Percentiles rank a stretch among this genome's conserved stretches.
phyloP scores from a whole-genome alignment of 2,329 filamentous ascomycete genomes.

The Pleurostoma richardsiae region DNA sequence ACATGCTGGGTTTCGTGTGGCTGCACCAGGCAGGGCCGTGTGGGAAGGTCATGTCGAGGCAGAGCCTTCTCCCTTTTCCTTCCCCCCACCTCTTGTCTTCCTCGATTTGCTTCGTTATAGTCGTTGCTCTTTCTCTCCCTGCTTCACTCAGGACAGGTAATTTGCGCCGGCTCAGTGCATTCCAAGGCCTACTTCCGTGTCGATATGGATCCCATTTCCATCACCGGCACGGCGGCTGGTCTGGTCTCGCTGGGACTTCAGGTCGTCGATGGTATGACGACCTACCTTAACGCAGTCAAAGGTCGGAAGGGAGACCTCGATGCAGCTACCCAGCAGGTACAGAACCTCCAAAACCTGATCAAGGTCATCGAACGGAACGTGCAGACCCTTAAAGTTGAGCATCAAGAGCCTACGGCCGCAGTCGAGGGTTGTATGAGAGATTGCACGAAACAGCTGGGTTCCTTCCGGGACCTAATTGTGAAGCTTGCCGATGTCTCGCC shows the following conservation, averaged over 20 bases:
- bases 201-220: conserved; percentile 7
- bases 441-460: background rate
- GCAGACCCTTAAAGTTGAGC: background rate
- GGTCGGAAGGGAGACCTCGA: conserved; percentile 1
- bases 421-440: background rate
- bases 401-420: background rate
- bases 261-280: conserved; percentile 6
- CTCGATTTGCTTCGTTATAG: too few species aligned
- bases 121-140: too few species aligned
- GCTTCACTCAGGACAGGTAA: too few species aligned
- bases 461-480: background rate
- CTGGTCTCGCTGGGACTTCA: conserved; percentile 11
- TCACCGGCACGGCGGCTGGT: conserved; percentile 7
- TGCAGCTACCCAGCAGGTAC: background rate
- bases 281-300: conserved; percentile 9
- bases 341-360: background rate
- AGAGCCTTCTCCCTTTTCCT: too few species aligned
- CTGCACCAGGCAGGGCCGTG: too few species aligned
- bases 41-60: too few species aligned
- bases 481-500: background rate
- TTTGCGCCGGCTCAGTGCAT: too few species aligned
- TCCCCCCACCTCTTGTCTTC: too few species aligned
- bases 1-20: too few species aligned
- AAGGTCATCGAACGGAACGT: background rate
- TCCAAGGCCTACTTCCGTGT: too few species aligned